Conservation (phyloP, 2,329 filamentous ascomycete genomes). For the Cladosporium cucumerinum region DNA sequence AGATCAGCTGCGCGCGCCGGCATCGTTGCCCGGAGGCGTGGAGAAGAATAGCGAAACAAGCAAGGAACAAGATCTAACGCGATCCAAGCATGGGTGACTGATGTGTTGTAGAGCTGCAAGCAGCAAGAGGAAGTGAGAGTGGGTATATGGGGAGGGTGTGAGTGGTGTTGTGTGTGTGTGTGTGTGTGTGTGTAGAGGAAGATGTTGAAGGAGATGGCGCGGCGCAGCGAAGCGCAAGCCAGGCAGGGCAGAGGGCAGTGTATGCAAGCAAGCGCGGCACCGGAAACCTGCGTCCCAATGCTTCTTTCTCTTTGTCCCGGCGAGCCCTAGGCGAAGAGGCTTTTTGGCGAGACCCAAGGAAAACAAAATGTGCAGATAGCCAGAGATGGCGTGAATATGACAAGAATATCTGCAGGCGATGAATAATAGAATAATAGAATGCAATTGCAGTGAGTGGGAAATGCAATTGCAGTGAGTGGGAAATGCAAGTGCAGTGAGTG, state of each 20-base stretch:
- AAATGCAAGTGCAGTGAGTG: too few species aligned
- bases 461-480: too few species aligned
- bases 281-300: slow-evolving; percentile 1
- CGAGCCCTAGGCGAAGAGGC: background rate
- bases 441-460: too few species aligned
- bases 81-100: background rate
- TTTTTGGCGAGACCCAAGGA: background rate
- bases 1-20: slow-evolving; percentile 33
- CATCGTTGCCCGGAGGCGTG: slow-evolving; percentile 7
- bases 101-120: background rate
- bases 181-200: background rate
- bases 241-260: background rate
- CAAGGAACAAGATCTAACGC: background rate
- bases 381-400: background rate
- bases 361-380: background rate
- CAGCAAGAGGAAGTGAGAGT: background rate
- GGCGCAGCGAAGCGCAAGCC: background rate
- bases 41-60: background rate
- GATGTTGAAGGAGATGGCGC: background rate
- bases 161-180: background rate
- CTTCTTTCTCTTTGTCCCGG: background rate
- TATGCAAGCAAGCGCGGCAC: background rate
- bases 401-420: background rate
- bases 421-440: background rate
- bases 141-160: too few species aligned